Conservation (phyloP, 495 filamentous ascomycete species). For the Hyaloscypha bicolor region DNA sequence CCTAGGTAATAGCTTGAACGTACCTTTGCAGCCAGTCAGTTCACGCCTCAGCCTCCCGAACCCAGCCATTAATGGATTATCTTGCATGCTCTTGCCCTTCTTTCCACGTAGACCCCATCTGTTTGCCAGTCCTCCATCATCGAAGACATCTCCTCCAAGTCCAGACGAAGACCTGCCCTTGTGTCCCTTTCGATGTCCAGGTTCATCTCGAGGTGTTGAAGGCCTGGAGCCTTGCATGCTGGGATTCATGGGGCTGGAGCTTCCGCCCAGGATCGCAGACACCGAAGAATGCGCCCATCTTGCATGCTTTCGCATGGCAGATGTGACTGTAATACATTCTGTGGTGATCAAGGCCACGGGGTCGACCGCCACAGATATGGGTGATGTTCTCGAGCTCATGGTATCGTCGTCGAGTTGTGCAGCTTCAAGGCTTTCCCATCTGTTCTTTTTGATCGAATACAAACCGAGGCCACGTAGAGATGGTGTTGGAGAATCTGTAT, state of each 20-base stretch:
- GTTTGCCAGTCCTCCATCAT: constrained; percentile 39
- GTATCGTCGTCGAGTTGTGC: constrained; percentile 12
- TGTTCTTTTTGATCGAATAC: constrained; percentile 4
- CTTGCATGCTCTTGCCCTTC: constrained; percentile 97
- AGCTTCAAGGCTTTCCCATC: constrained; percentile 5
- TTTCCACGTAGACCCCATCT: constrained; percentile 92
- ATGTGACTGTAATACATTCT: constrained; percentile 98
- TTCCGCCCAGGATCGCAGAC: constrained; percentile 88
- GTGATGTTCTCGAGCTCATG: constrained; percentile 19
- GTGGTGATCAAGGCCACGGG: constrained; percentile 95
- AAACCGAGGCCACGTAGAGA: constrained; percentile 12
- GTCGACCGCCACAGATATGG: constrained; percentile 79
- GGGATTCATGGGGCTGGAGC: constrained; percentile 41
- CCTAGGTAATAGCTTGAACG: not conserved
- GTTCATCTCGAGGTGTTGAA: constrained; percentile 32
- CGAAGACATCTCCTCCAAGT: constrained; percentile 44
- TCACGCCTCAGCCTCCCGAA: constrained; percentile 90
- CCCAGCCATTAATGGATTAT: constrained; percentile 94
- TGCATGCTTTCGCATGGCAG: constrained; percentile 96
- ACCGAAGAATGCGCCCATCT: constrained; percentile 97
- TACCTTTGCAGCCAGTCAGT: constrained; percentile 86
- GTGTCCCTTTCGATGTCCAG: constrained; percentile 19
- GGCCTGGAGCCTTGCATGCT: constrained; percentile 34
- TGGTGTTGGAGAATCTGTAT: constrained; percentile 13
- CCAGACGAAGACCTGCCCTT: constrained; percentile 54